Conservation (phyloP, 768 basidiomycete species). For the Termitomyces sp. region DNA sequence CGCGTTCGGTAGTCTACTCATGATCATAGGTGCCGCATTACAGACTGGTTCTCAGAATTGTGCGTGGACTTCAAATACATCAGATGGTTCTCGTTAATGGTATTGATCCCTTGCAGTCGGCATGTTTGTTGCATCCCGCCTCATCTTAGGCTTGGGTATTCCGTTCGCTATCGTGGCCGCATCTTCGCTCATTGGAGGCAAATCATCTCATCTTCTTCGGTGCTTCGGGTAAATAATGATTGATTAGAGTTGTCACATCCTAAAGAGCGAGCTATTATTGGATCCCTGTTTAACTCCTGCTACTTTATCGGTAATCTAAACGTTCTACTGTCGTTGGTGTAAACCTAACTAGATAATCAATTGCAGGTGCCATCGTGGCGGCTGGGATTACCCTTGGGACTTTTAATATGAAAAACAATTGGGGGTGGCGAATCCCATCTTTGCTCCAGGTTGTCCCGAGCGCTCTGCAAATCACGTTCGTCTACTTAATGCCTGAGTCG, state of each 20-base stretch:
- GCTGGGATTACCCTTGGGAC: slow-evolving; percentile 61
- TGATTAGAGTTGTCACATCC: slow-evolving; percentile 57
- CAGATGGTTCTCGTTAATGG: neutral
- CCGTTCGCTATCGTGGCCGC: slow-evolving; percentile 60
- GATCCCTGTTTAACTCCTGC: slow-evolving; percentile 58
- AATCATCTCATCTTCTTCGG: neutral
- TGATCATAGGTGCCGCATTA: slow-evolving; percentile 41
- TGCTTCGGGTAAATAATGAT: no score
- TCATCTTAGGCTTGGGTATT: slow-evolving; percentile 54
- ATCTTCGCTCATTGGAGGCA: slow-evolving; percentile 57
- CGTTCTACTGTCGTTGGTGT: neutral
- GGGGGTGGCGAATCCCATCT: slow-evolving; percentile 73
- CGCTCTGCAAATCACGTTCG: slow-evolving; percentile 46
- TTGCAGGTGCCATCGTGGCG: slow-evolving; percentile 48
- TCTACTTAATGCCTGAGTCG: slow-evolving; percentile 58
- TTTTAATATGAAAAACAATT: slow-evolving; percentile 50
- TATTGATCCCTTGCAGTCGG: slow-evolving; percentile 30
- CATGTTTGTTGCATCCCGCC: slow-evolving; percentile 54
- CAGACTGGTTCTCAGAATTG: slow-evolving; percentile 47
- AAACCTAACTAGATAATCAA: neutral
- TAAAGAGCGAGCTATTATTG: slow-evolving; percentile 61
- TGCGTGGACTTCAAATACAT: slow-evolving; percentile 18
- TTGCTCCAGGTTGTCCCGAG: slow-evolving; percentile 52
- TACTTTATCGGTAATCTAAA: slow-evolving; percentile 46
- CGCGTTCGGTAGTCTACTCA: slow-evolving; percentile 43